Base-by-base conservation (phyloP, 2,329 filamentous ascomycete species). In the Alternaria dauci region DNA sequence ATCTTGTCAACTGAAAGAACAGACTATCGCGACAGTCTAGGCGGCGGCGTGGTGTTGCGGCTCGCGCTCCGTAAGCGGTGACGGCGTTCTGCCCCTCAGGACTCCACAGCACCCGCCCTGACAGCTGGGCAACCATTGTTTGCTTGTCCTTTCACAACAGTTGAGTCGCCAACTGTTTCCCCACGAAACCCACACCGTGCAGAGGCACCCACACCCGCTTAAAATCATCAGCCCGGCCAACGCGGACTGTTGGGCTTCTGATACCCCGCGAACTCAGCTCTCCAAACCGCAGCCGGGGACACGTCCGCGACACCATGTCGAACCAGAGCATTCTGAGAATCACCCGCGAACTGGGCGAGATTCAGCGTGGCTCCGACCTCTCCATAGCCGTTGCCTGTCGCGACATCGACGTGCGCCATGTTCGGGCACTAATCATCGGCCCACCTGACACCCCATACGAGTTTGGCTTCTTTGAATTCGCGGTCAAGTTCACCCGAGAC, bases 401-500 rank as follows among this genome's bases (percentile, higher is more conserved):
- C 52, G 95, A 98, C 79, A 86, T 89, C 69, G 93, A 99, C 78
- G 92, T 98, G 62, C 91, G 94, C 56, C 91, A 92, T 76, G 90
- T 98, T 51, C 91, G 89, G 75, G 93, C 94, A 50, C 80, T 98
- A 65, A 94, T 98, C 71, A 88, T 98, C 68, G 95, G 95, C 0
- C 94, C 95, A 25, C 93, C 94, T 66, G 94, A 95, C 70, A 96
- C 94, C 0, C 94, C 94, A 0, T 99, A 99, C 78, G 94, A 97
- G 78, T 97, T 96, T 75, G 95, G 95, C 3, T 97, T 97, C 81
- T 98, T 96, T 75, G 93, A 98, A 91, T 96, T 96, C 75, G 78
- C 83, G 0, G 87, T 96, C 71, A 91, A 88, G 70, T 94, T 96
- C 71, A 87, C 88, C 56, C 89, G 87, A 83, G 93, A 97, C 3